Conservation (phyloP, 208 protist genomes). For the Crithidia brevicula region DNA sequence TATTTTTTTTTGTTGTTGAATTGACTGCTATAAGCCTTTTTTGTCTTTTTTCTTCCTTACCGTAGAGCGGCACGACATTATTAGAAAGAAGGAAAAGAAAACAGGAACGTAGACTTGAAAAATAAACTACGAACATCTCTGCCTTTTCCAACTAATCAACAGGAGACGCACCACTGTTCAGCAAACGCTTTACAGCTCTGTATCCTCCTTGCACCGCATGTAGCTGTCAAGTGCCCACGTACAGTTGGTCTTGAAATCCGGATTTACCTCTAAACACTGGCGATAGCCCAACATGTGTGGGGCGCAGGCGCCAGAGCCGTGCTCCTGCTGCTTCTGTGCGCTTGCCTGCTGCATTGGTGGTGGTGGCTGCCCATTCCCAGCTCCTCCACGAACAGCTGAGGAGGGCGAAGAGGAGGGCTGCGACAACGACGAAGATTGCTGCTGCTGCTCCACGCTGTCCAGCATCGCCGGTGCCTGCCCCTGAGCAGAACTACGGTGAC, state of each 20-base stretch:
- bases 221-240: conserved; percentile 48
- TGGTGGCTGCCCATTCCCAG: not conserved
- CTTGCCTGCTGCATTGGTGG: not conserved
- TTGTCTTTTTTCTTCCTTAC: not conserved
- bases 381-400: not conserved
- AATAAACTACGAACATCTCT: too few relatives aligned
- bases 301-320: conserved; percentile 16
- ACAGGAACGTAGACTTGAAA: too few relatives aligned
- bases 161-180: too few relatives aligned
- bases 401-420: not conserved
- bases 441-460: too few relatives aligned
- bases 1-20: too few relatives aligned
- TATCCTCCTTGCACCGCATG: conserved; percentile 37
- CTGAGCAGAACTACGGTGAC: too few relatives aligned
- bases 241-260: conserved; percentile 44
- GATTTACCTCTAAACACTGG: conserved; percentile 46
- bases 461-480: too few relatives aligned
- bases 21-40: too few relatives aligned
- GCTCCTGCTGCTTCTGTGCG: not conserved
- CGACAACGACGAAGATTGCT: too few relatives aligned
- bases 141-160: not conserved
- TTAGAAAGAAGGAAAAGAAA: not conserved
- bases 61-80: too few relatives aligned
- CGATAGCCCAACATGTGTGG: conserved; percentile 40
- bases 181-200: conserved; percentile 20